Percentiles rank a stretch among this genome's conserved stretches.
These are phyloP conservation scores for Pichia occidentalis DNA, from an alignment of 805 yeast genomes.

Conservation along the genomic window DNA sequence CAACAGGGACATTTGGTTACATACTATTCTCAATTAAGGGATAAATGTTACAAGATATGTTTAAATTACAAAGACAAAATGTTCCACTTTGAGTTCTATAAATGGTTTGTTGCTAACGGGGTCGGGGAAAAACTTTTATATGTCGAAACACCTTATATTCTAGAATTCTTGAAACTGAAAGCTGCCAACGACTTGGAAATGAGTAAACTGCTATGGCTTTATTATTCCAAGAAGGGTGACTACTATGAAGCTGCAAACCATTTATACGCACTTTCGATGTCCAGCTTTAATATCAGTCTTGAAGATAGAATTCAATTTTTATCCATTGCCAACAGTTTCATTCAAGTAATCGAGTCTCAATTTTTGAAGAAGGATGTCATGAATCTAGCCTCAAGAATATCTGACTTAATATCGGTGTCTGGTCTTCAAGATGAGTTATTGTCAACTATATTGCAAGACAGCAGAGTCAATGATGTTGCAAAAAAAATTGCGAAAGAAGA, in stretches of 20 bases:
- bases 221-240: slow-evolving; percentile 74
- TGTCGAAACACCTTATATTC: slow-evolving; percentile 73
- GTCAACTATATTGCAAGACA: slow-evolving; percentile 43
- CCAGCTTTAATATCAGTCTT: slow-evolving; percentile 62
- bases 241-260: slow-evolving; percentile 81
- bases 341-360: slow-evolving; percentile 78
- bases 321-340: slow-evolving; percentile 88
- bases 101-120: slow-evolving; percentile 81
- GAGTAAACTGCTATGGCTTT: slow-evolving; percentile 83
- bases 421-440: slow-evolving; percentile 69
- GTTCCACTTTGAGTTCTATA: slow-evolving; percentile 90
- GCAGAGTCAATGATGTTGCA: slow-evolving; percentile 41
- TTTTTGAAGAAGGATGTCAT: slow-evolving; percentile 70
- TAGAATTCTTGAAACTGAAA: slow-evolving; percentile 68
- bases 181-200: slow-evolving; percentile 58
- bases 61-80: slow-evolving; percentile 68
- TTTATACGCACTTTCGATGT: slow-evolving; percentile 63
- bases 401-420: slow-evolving; percentile 81
- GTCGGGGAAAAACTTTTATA: slow-evolving; percentile 70
- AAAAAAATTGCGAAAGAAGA: slow-evolving; percentile 44
- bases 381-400: slow-evolving; percentile 59
- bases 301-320: slow-evolving; percentile 77
- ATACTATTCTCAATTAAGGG: slow-evolving; percentile 55
- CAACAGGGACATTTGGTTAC: slow-evolving; percentile 34
- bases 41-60: slow-evolving; percentile 66